Base-by-base conservation (phyloP, 140 eudicot genomes). In the Cichorium intybus region DNA sequence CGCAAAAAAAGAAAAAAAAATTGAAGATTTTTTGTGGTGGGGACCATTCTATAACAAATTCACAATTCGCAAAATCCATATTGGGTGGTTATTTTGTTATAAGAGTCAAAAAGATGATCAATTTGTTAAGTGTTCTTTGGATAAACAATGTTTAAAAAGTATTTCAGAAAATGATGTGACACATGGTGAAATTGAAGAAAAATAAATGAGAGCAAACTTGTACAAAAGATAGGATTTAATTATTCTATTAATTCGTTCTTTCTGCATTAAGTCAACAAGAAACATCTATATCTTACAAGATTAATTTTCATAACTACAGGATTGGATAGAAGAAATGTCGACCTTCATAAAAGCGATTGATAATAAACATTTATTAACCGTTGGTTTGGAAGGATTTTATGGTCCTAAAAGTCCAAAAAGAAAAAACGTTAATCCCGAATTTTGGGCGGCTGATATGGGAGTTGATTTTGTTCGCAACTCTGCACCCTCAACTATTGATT, bases 271-370 rank as follows among this genome's bases (percentile, higher is more conserved):
- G 37, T 31, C 37, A 31, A 31, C 6, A 27, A 27, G 31, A 27
- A 27, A 27, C 4, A 27, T 27, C 0, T 27, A 27, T 27, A 27
- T 27, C 23, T 16, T 55, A 29, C 56, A 15, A 18, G 26, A 24
- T 70, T 57, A 31, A 62, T 10, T 62, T 62, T 28, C 14, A 39
- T 53, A 70, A 80, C 50, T 88, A 57, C 99, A 92, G 97, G 95
- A 80, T 29, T 93, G 99, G 99, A 83, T 93, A 61, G 87, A 85
- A 80, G 99, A 93, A 69, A 88, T 93, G 99, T 85, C 97, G 12
- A 57, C 78, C 27, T 93, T 79, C 62, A 75, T 93, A 48, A 93
- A 88, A 68, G 34, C 80, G 47, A 78, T 93, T 49, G 99, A 93
- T 77, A 79, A 71, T 23, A 88, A 86, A 34, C 99, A 88, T 80